phyloP scores from a whole-genome alignment of 768 basidiomycete species.

The Rhizopogon vinicolor region DNA sequence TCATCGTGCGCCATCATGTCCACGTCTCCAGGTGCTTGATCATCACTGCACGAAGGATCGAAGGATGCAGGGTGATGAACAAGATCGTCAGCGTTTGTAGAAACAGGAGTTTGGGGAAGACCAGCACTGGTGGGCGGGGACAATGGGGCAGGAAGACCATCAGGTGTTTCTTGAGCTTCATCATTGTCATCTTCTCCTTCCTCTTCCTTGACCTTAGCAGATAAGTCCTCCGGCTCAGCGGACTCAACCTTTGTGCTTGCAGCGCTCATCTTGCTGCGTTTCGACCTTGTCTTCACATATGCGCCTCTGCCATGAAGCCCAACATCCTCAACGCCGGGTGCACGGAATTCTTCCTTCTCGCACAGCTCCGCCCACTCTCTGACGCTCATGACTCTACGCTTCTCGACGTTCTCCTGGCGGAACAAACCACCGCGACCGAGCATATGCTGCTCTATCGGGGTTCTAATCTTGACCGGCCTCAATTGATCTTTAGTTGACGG shows the following conservation, averaged over 20 bases:
- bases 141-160: conserved; percentile 10
- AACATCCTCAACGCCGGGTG: conserved; percentile 69
- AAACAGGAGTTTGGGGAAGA: conserved; percentile 14
- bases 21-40: conserved; percentile 2
- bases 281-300: conserved; percentile 29
- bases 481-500: conserved; percentile 73
- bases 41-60: conserved; percentile 5
- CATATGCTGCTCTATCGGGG: conserved; percentile 94
- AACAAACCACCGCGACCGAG: conserved; percentile 82
- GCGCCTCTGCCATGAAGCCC: conserved; percentile 45
- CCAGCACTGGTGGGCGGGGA: conserved; percentile 25
- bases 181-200: conserved; percentile 13
- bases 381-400: conserved; percentile 75
- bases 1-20: conserved; percentile 8
- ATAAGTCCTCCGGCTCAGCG: conserved; percentile 37
- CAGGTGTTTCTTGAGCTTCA: neutral
- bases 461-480: conserved; percentile 69
- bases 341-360: conserved; percentile 61
- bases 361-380: conserved; percentile 87
- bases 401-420: conserved; percentile 88
- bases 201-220: conserved; percentile 44
- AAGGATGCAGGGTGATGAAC: neutral
- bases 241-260: conserved; percentile 34
- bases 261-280: conserved; percentile 41
- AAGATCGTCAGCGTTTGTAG: conserved; percentile 8